Evolutionary conservation across 768 basidiomycete species (phyloP).

Genomic region (Macrocybe gigantea): DNA sequence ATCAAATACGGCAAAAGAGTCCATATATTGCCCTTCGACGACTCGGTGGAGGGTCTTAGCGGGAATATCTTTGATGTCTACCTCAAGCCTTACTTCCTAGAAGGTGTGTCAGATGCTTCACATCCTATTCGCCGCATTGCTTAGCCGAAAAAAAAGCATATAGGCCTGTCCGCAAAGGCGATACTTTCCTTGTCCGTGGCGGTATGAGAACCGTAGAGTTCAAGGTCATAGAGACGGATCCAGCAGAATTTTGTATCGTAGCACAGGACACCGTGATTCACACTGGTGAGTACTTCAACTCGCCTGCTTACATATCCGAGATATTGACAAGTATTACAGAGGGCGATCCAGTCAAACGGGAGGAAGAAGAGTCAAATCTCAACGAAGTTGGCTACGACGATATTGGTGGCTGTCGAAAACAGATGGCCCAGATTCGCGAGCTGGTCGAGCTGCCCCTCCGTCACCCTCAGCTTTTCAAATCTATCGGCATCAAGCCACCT

Average conservation of each 20-base stretch:
- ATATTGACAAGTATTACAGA: constrained; percentile 39
- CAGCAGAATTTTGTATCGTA: constrained; percentile 96
- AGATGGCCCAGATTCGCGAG: constrained; percentile 99
- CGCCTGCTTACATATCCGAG: constrained; percentile 2
- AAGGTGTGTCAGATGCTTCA: constrained; percentile 44
- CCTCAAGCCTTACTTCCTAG: constrained; percentile 98
- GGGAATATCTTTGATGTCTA: constrained; percentile 99
- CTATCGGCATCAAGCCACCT: constrained; percentile 99
- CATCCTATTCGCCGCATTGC: no score
- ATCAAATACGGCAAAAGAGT: constrained; percentile 99
- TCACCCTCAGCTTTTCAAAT: constrained; percentile 99
- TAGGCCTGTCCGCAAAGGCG: constrained; percentile 93
- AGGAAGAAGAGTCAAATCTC: constrained; percentile 96
- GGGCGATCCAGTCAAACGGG: constrained; percentile 98
- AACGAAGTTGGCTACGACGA: constrained; percentile 98
- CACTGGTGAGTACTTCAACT: constrained; percentile 46
- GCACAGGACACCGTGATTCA: constrained; percentile 99
- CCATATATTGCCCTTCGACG: constrained; percentile 95
- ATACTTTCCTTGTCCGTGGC: constrained; percentile 98
- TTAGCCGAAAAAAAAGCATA: constrained; percentile 48
- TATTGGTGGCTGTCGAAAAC: constrained; percentile 98
- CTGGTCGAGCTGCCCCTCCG: constrained; percentile 96
- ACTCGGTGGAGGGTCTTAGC: constrained; percentile 95
- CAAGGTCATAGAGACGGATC: constrained; percentile 98
- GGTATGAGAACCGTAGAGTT: constrained; percentile 99